phyloP scores from a whole-genome alignment of 2,329 filamentous ascomycete species.

The Kalmusia sp. region DNA sequence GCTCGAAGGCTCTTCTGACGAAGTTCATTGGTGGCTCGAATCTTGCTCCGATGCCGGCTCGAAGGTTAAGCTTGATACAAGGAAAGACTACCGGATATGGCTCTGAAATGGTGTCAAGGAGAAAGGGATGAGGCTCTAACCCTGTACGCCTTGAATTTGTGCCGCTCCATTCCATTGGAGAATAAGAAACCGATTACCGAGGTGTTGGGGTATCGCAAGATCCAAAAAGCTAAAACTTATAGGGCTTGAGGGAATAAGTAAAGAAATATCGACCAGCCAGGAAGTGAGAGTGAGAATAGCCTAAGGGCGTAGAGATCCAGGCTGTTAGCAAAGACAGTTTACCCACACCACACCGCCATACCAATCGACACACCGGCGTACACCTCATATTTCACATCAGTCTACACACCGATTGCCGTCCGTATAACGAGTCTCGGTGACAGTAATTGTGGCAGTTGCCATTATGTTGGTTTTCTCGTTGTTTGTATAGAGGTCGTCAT shows the following conservation, averaged over 20 bases:
- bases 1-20: no score
- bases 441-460: conserved; percentile 1
- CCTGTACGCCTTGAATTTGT: not conserved
- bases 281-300: not conserved
- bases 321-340: not conserved
- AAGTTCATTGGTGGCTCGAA: no score
- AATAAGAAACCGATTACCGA: not conserved
- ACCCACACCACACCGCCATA: not conserved
- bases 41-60: no score
- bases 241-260: no score
- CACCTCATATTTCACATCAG: not conserved
- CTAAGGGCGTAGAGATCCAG: not conserved
- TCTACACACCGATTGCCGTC: conserved; percentile 2
- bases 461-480: not conserved
- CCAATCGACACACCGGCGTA: not conserved
- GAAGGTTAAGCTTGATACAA: no score
- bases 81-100: no score
- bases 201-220: not conserved
- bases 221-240: not conserved
- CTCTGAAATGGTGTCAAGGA: no score
- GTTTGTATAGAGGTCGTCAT: not conserved
- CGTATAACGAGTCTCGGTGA: conserved; percentile 6
- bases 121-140: no score
- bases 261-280: not conserved
- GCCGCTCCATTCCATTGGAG: not conserved